Conservation (phyloP, 2,329 filamentous ascomycete genomes). For the Ceratocystis alfenasii region DNA sequence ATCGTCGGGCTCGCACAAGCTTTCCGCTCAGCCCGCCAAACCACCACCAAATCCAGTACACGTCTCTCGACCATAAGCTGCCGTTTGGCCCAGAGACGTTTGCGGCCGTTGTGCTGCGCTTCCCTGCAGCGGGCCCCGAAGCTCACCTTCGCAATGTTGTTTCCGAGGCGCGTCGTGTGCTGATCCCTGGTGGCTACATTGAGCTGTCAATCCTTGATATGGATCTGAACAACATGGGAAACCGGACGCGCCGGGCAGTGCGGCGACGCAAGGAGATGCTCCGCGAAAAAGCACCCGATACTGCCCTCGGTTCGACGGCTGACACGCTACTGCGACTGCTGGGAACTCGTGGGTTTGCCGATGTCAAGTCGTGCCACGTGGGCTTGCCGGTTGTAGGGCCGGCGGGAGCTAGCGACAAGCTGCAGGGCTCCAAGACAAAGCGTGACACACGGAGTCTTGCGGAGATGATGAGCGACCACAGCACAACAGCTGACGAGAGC, state of each 20-base stretch:
- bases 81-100: constrained; percentile 69
- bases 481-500: constrained; percentile 62
- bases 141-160: constrained; percentile 58
- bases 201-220: constrained; percentile 68
- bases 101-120: constrained; percentile 62
- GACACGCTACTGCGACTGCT: constrained; percentile 55
- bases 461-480: constrained; percentile 61
- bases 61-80: constrained; percentile 51
- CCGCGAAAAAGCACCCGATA: constrained; percentile 46
- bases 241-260: constrained; percentile 53
- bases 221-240: constrained; percentile 74
- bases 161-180: constrained; percentile 62
- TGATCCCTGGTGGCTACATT: constrained; percentile 67
- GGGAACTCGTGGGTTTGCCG: constrained; percentile 55
- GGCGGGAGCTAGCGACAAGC: constrained; percentile 27
- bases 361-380: constrained; percentile 64
- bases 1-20: constrained; percentile 34
- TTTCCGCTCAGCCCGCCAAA: constrained; percentile 52
- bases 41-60: constrained; percentile 62
- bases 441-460: constrained; percentile 46
- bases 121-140: constrained; percentile 58
- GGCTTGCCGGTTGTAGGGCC: constrained; percentile 52
- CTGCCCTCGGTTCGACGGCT: constrained; percentile 47
- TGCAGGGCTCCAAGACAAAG: constrained; percentile 24
- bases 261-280: constrained; percentile 61